These are phyloP conservation scores for Rhododendron mucronatum DNA, from an alignment of 148 eudicot genomes.

Conservation along the genomic window DNA sequence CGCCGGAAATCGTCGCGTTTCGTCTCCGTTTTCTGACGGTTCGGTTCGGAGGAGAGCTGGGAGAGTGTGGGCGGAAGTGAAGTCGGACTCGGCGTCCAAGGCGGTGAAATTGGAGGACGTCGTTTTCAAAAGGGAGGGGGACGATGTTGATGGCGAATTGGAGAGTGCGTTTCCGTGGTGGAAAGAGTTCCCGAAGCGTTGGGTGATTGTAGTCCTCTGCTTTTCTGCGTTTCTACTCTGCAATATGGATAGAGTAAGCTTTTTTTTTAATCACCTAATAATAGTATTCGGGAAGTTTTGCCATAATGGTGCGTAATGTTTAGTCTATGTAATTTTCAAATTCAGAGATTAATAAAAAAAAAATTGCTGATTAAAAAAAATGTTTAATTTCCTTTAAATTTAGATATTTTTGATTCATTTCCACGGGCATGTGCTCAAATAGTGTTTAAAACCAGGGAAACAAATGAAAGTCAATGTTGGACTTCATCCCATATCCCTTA, in stretches of 20 bases:
- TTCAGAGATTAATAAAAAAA: too few species aligned
- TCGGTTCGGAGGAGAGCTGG: constrained; percentile 29
- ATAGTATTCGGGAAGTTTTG: not conserved
- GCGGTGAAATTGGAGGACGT: constrained; percentile 25
- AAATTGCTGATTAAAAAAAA: not conserved
- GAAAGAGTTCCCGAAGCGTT: constrained; percentile 86
- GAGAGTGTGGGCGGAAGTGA: constrained; percentile 53
- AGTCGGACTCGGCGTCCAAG: constrained; percentile 30
- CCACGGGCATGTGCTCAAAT: not conserved
- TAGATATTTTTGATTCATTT: not conserved
- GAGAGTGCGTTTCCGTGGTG: constrained; percentile 45
- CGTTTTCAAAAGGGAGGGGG: constrained; percentile 5
- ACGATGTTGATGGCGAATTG: constrained; percentile 15
- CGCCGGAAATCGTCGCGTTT: constrained; percentile 8
- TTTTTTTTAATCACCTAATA: too few species aligned
- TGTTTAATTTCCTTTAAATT: not conserved
- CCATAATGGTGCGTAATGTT: not conserved
- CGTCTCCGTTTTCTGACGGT: constrained; percentile 8
- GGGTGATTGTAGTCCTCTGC: constrained; percentile 78
- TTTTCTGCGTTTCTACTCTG: constrained; percentile 91
- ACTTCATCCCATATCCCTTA: too few species aligned
- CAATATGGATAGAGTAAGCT: constrained; percentile 92
- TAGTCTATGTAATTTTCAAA: not conserved
- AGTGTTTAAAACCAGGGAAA: not conserved
- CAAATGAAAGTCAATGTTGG: not conserved